phyloP scores from a whole-genome alignment of 768 basidiomycete genomes.

The Glaciozyma antarctica region DNA sequence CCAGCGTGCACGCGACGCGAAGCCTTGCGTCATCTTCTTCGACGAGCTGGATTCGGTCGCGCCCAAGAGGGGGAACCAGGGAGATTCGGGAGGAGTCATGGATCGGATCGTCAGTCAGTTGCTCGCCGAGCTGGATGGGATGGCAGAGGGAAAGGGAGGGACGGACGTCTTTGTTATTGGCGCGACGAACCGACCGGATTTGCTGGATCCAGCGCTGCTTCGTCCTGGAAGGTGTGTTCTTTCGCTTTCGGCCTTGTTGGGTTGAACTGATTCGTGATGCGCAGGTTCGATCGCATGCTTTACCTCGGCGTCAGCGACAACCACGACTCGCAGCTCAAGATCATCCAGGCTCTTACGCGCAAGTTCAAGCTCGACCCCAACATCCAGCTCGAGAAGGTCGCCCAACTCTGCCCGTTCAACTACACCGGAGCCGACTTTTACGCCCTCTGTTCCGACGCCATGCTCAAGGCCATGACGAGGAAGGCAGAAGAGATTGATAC shows the following conservation, averaged over 20 bases:
- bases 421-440: constrained; percentile 98
- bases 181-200: constrained; percentile 89
- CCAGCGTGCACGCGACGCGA: constrained; percentile 55
- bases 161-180: constrained; percentile 77
- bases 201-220: constrained; percentile 83
- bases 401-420: constrained; percentile 73
- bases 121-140: constrained; percentile 85
- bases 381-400: constrained; percentile 56
- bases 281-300: constrained; percentile 89
- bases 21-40: constrained; percentile 78
- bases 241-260: background rate
- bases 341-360: constrained; percentile 78
- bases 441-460: constrained; percentile 90
- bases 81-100: constrained; percentile 87
- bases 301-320: constrained; percentile 88
- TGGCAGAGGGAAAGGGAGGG: constrained; percentile 48
- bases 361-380: constrained; percentile 73
- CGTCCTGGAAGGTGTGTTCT: constrained; percentile 61
- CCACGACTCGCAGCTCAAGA: constrained; percentile 72
- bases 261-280: background rate
- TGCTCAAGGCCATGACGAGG: constrained; percentile 86
- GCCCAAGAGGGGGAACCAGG: constrained; percentile 70
- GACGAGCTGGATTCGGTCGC: constrained; percentile 95
- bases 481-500: constrained; percentile 70
- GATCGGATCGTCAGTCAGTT: constrained; percentile 90